phyloP scores from a whole-genome alignment of 2,329 filamentous ascomycete species.

The Calonectria pseudoreteaudii region DNA sequence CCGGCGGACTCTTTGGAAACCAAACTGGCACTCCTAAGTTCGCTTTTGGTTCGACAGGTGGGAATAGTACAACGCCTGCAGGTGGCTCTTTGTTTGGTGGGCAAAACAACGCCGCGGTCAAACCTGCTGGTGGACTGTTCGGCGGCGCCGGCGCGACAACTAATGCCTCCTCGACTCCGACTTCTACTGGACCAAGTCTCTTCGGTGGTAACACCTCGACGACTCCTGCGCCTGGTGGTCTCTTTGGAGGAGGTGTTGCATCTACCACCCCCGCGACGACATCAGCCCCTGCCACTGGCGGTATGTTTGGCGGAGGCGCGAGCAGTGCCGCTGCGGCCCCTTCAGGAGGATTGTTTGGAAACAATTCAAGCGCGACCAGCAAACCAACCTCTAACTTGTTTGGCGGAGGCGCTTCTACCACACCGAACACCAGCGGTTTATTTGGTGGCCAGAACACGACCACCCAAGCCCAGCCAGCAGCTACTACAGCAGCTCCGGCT shows the following conservation, averaged over 20 bases:
- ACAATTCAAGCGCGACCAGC: constrained; percentile 31
- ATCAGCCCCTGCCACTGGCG: constrained; percentile 30
- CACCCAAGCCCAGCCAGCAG: constrained; percentile 35
- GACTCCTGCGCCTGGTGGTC: constrained; percentile 38
- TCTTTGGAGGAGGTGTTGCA: constrained; percentile 41
- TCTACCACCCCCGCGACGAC: constrained; percentile 44
- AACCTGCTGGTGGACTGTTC: constrained; percentile 44
- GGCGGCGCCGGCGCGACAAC: constrained; percentile 41
- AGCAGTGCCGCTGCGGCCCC: constrained; percentile 44
- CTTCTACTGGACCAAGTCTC: constrained; percentile 35
- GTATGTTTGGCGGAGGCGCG: constrained; percentile 47
- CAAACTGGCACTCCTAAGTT: constrained; percentile 52
- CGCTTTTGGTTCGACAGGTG: constrained; percentile 53
- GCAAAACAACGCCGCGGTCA: constrained; percentile 43
- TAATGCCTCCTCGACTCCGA: constrained; percentile 30
- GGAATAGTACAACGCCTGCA: constrained; percentile 43
- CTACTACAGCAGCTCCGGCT: constrained; percentile 42
- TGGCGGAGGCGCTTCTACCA: constrained; percentile 41
- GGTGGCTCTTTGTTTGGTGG: constrained; percentile 48
- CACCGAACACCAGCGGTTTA: constrained; percentile 36
- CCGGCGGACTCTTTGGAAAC: constrained; percentile 55
- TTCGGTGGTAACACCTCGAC: constrained; percentile 40
- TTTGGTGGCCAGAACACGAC: constrained; percentile 44
- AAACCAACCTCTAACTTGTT: constrained; percentile 42
- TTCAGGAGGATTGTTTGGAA: constrained; percentile 38